Evolutionary conservation across 2,329 filamentous ascomycete genomes (phyloP), one percentile per base, ranked within the genome.

Genomic region (Claviceps sp.): DNA sequence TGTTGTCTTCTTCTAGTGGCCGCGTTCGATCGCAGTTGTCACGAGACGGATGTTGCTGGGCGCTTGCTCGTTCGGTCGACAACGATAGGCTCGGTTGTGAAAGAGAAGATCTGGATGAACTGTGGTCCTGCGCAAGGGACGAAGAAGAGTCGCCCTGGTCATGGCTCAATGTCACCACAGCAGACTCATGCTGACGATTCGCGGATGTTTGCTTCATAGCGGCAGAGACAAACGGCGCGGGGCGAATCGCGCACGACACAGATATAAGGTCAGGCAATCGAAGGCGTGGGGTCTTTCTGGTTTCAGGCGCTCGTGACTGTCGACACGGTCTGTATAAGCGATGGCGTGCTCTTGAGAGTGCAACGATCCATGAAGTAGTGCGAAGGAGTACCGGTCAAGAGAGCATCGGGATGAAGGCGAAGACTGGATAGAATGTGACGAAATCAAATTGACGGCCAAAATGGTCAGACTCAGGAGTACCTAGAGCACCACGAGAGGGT

Each of bases 1-100:
- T 69, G 51, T 67, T 67, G 55, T 74, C 71, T 57, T 72, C 70
- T 54, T 78, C 74, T 54, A 75, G 70, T 22, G 71, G 72, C 53
- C 75, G 67, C 54, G 71, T 65, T 57, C 75, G 70, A 56, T 79
- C 72, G 61, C 76, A 79, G 61, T 72, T 75, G 52, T 75, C 68
- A 55, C 63, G 63, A 8, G 63, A 66, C 16, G 58, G 64, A 45
- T 61, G 62, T 54, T 61, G 59, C 45, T 57, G 54, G 20, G 54
- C 16, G 30, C 49, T 22, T 7, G 43, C 7, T 34, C 7, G 13
- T 26, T 52, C 26, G 57, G 30, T 51, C 49, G 20, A 57, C 53
- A 45, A 50, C 11, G 47, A 30, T 14, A 22, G n/a, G 43, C 18
- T 47, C 22, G 20, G 44, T 38, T 34, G 48, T 11, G n/a, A 36